Base-by-base conservation (phyloP, 1,139 yeast genomes). In the Yamadazyma dendronema region DNA sequence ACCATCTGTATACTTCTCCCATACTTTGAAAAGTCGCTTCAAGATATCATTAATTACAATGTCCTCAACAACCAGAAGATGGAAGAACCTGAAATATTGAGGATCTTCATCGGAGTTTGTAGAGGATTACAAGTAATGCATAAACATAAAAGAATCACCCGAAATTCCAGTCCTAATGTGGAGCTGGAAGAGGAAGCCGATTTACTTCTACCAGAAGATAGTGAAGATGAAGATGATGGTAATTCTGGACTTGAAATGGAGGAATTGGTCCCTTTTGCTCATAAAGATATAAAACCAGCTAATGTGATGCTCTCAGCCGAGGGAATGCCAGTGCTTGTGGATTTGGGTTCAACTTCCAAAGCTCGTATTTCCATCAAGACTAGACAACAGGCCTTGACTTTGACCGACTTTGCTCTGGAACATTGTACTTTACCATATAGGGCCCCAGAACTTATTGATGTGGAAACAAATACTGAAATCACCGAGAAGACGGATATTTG, bases 391-490 rank as follows among this genome's bases (percentile, higher is more conserved):
- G 94, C 96, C 0, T 64, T 87, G 23, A 75, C 83, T 12, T 61
- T 88, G 28, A 92, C 87, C 40, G 96, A 89, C 52, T 68, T 78
- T 54, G 89, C 95, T 4, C 87, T 81, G 42, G 95, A 85, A 53
- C 89, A 86, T 56, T 87, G 96, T 53, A 85, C 96, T 1, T 64
- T 87, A 41, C 92, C 95, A 0, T 90, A 84, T 57, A 65, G 96
- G 28, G 96, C 97, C 0, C 97, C 97, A 0, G 97, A 90, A 54
- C 66, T 90, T 32, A 66, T 89, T 41, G 94, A 87, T 49, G 85
- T 88, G 35, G 79, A 77, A 35, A 77, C 87, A 0, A 81, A 82
- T 34, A 58, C 76, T 11, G 60, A 62, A 4, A 70, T 90, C 32
- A 80, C 82, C 41, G 95, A 85, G 53, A 74, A 77, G 38, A 81